Evolutionary conservation across 257 asterid genomes (phyloP).

Genomic region (Rhazya stricta): DNA sequence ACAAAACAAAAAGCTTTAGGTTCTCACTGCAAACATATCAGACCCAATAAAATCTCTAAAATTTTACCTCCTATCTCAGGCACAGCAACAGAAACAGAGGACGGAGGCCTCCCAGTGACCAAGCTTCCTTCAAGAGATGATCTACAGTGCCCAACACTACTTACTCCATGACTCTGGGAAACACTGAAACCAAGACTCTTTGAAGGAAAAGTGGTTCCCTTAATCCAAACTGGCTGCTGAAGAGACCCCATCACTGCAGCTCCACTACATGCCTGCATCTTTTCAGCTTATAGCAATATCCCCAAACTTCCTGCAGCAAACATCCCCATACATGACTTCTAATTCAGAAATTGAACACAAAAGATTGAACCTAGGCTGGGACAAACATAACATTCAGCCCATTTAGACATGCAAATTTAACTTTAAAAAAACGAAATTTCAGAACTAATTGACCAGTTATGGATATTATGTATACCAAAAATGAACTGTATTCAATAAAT

Average conservation of each 20-base stretch:
- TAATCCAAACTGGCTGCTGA: slow-evolving; percentile 48
- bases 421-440: neutral
- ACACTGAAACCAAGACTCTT: slow-evolving; percentile 30
- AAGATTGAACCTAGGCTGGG: neutral
- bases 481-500: neutral
- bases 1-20: neutral
- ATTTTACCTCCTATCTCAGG: slow-evolving; percentile 48
- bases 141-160: slow-evolving; percentile 43
- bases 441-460: neutral
- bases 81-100: slow-evolving; percentile 48
- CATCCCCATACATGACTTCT: neutral
- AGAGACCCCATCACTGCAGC: slow-evolving; percentile 50
- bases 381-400: neutral
- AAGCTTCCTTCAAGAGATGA: slow-evolving; percentile 61
- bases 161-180: slow-evolving; percentile 28
- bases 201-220: slow-evolving; percentile 35
- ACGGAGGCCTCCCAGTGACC: slow-evolving; percentile 56
- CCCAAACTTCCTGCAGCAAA: slow-evolving; percentile 3
- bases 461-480: neutral
- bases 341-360: neutral
- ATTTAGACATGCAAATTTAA: neutral
- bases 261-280: slow-evolving; percentile 59
- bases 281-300: neutral
- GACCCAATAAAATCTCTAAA: neutral
- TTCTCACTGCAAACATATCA: neutral